These are phyloP conservation scores for Termitomyces sp. DNA, from an alignment of 768 basidiomycete genomes.

Conservation along the genomic window DNA sequence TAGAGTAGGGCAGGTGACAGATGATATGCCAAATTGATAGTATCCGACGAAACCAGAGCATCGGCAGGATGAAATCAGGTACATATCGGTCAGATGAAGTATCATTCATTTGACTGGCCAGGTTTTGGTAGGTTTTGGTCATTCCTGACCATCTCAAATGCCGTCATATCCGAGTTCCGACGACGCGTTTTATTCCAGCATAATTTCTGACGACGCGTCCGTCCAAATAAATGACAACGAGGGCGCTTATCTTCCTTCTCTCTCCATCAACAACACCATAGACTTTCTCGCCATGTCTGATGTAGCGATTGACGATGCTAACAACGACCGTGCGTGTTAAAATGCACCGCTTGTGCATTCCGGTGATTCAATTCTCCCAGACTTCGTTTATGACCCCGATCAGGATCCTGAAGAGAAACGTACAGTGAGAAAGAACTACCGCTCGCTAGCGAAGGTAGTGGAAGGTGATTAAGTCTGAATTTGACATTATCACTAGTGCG, in stretches of 20 bases:
- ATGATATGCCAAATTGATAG: no score
- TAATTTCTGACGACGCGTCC: neutral
- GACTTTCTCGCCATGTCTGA: conserved; percentile 21
- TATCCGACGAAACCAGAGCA: no score
- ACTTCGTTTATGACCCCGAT: conserved; percentile 70
- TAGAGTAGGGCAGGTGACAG: no score
- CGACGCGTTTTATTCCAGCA: neutral
- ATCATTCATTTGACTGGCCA: no score
- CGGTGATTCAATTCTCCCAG: conserved; percentile 8
- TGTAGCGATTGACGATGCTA: conserved; percentile 22
- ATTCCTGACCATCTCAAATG: no score
- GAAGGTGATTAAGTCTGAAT: conserved; percentile 43
- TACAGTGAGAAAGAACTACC: conserved; percentile 66
- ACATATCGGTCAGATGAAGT: no score
- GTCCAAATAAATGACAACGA: conserved; percentile 11
- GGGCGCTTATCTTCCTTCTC: neutral
- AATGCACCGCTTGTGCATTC: neutral
- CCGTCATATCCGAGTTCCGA: conserved; percentile 5
- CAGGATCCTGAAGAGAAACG: conserved; percentile 81
- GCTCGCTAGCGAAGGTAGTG: conserved; percentile 53
- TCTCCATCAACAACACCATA: neutral
- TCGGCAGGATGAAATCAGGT: no score
- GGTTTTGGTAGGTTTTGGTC: no score
- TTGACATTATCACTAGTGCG: neutral
- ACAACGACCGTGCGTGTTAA: neutral